Conservation (phyloP, 2,329 filamentous ascomycete genomes). For the Alternaria arbusti region DNA sequence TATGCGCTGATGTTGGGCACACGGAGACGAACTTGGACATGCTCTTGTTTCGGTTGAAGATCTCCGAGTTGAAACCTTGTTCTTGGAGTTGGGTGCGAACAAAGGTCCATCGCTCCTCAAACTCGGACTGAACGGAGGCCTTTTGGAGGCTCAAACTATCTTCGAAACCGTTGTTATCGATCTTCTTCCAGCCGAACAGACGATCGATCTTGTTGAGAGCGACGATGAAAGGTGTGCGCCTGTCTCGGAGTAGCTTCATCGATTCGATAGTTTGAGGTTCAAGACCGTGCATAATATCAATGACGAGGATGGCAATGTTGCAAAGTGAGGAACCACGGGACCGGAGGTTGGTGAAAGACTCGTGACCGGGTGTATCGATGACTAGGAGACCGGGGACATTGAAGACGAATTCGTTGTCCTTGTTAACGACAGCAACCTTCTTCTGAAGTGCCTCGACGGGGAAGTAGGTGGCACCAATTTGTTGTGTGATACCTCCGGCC, state of each 20-base stretch:
- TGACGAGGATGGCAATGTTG: conserved; percentile 98
- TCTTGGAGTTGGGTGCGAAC: conserved; percentile 95
- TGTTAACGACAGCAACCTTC: conserved; percentile 94
- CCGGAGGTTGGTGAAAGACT: conserved; percentile 98
- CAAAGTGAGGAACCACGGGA: conserved; percentile 97
- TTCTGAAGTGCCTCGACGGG: conserved; percentile 89
- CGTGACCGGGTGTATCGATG: conserved; percentile 99
- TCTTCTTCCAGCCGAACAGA: conserved; percentile 98
- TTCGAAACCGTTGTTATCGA: conserved; percentile 97
- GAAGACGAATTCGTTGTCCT: conserved; percentile 88
- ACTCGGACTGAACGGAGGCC: conserved; percentile 93
- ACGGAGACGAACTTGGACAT: conserved; percentile 95
- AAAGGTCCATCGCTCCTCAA: conserved; percentile 84
- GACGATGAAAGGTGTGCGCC: conserved; percentile 97
- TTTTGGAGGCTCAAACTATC: conserved; percentile 89
- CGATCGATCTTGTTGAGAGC: conserved; percentile 99
- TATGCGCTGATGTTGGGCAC: conserved; percentile 95
- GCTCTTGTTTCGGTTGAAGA: conserved; percentile 97
- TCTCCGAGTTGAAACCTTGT: conserved; percentile 96
- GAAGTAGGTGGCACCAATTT: conserved; percentile 99
- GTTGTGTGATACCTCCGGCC: conserved; percentile 98
- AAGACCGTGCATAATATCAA: conserved; percentile 99
- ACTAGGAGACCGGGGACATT: conserved; percentile 96
- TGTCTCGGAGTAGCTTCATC: conserved; percentile 89
- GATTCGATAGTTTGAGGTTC: conserved; percentile 97